phyloP scores from a whole-genome alignment of 2,329 filamentous ascomycete species.

The Ceratocystis diversiconidia region DNA sequence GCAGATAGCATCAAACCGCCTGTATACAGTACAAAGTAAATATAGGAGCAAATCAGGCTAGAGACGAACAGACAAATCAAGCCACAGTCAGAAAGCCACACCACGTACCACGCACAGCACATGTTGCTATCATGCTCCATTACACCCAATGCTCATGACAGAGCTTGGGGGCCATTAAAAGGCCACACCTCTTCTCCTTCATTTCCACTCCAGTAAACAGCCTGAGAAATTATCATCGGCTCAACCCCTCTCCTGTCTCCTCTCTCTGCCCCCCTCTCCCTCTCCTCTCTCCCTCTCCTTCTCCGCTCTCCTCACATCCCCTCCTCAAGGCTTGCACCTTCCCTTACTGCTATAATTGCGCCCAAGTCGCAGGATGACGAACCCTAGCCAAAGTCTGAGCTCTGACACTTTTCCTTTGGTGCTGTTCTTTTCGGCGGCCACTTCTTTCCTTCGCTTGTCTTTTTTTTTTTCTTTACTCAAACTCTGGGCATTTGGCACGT shows the following conservation, averaged over 20 bases:
- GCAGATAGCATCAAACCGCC: background rate
- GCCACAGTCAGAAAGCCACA: no score
- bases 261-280: background rate
- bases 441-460: no score
- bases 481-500: background rate
- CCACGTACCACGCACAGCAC: no score
- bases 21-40: no score
- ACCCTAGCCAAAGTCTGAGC: background rate
- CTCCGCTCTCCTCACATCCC: background rate
- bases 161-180: background rate
- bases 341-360: background rate
- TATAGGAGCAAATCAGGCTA: no score
- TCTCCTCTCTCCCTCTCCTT: background rate
- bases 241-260: background rate
- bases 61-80: no score
- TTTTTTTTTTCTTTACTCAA: background rate
- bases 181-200: background rate
- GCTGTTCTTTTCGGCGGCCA: background rate
- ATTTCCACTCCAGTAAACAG: background rate
- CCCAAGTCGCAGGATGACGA: background rate
- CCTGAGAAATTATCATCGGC: slow-evolving; percentile 2
- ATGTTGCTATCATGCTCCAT: no score
- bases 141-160: background rate
- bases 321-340: background rate
- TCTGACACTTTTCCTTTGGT: background rate